Conservation (phyloP, 331 rosid genomes). For the Rosa hybrid region DNA sequence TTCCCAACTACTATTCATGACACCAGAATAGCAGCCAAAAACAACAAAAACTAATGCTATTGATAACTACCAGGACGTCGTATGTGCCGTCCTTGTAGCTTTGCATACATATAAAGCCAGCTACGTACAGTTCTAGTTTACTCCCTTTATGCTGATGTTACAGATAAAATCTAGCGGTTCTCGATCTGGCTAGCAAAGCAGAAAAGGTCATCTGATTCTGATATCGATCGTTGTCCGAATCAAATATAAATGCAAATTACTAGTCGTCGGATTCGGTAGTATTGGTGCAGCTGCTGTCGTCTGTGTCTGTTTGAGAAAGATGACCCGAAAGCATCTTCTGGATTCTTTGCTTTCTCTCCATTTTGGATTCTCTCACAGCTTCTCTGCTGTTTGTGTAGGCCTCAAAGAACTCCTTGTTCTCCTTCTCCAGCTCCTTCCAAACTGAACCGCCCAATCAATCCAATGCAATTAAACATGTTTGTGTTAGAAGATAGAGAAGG, state of each 20-base stretch:
- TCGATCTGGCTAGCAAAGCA: neutral
- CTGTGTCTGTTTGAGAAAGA: slow-evolving; percentile 22
- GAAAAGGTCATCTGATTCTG: neutral
- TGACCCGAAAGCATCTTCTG: slow-evolving; percentile 40
- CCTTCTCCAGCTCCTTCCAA: slow-evolving; percentile 94
- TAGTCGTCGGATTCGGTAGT: slow-evolving; percentile 3
- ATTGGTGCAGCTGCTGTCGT: neutral
- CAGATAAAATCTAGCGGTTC: neutral
- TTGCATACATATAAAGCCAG: neutral
- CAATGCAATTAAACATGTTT: neutral
- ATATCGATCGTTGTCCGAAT: neutral
- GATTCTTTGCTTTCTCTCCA: slow-evolving; percentile 43
- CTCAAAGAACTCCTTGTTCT: slow-evolving; percentile 91
- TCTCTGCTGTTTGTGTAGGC: slow-evolving; percentile 49
- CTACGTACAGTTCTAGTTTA: neutral
- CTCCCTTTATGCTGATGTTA: neutral
- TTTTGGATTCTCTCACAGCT: slow-evolving; percentile 27
- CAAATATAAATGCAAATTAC: slow-evolving; percentile 3
- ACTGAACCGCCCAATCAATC: slow-evolving; percentile 40
- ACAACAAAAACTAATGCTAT: neutral
- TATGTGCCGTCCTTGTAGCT: neutral
- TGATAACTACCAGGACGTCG: slow-evolving; percentile 10
- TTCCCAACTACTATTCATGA: neutral
- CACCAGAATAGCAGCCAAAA: neutral
- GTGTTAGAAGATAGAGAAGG: neutral